Percentiles rank a stretch among this genome's conserved stretches.
Conservation (phyloP, 345 rosid species). For the Raphanus raphanistrum region DNA sequence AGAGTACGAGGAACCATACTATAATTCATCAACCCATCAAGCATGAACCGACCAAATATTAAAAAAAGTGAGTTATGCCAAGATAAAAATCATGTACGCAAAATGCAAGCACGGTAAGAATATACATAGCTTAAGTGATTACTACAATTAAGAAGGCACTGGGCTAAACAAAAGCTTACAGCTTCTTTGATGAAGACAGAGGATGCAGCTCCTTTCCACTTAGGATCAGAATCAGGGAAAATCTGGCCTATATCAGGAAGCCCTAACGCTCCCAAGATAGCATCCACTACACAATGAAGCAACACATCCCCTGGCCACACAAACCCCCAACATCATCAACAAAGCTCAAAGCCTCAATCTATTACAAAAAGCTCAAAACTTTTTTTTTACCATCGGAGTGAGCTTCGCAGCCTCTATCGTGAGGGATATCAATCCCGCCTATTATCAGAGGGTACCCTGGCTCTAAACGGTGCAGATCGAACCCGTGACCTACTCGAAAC, state of each 20-base stretch:
- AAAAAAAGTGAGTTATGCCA: not conserved
- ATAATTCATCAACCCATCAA: not conserved
- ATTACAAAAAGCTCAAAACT: not conserved
- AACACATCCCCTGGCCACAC: slow-evolving; percentile 90
- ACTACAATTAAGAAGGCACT: not conserved
- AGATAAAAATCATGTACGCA: not conserved
- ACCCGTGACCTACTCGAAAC: slow-evolving; percentile 92
- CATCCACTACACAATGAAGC: slow-evolving; percentile 98
- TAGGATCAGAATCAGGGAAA: slow-evolving; percentile 90
- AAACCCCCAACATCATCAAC: not conserved
- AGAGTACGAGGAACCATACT: not conserved
- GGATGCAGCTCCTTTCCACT: slow-evolving; percentile 96
- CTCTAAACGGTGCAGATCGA: slow-evolving; percentile 91
- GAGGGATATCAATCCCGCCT: slow-evolving; percentile 90
- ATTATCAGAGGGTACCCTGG: slow-evolving; percentile 94
- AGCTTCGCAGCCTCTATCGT: slow-evolving; percentile 97
- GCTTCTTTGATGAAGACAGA: slow-evolving; percentile 93
- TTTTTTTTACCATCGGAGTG: slow-evolving; percentile 80
- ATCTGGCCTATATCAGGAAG: slow-evolving; percentile 99
- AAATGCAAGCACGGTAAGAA: not conserved
- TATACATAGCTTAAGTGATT: not conserved
- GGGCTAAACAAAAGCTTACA: slow-evolving; percentile 53
- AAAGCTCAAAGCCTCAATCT: not conserved
- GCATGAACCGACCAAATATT: not conserved
- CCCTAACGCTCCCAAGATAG: slow-evolving; percentile 92